A percentile compares a stretch with the other conserved stretches of the same genome.
Evolutionary conservation across 2,329 filamentous ascomycete species (phyloP).

Genomic region (Microsporum audouinii): DNA sequence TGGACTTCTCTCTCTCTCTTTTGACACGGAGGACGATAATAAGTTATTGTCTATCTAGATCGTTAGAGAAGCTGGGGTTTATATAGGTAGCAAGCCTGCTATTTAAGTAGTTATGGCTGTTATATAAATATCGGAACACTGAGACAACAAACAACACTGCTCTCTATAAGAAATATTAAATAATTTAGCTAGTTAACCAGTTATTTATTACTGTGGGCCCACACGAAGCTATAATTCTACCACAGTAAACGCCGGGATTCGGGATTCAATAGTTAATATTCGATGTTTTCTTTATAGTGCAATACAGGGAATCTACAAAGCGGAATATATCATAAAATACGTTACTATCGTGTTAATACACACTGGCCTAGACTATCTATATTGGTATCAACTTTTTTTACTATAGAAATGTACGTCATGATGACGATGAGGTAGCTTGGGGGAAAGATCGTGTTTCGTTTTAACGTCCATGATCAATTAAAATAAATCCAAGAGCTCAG

Average conservation of each 20-base stretch:
- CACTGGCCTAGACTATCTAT: not conserved
- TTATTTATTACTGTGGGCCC: not conserved
- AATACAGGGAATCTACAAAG: not conserved
- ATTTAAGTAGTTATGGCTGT: not conserved
- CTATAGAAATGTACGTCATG: not conserved
- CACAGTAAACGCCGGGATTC: not conserved
- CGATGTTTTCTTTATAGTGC: not conserved
- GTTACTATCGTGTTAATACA: not conserved
- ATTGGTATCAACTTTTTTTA: not conserved
- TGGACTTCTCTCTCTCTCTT: too few species aligned
- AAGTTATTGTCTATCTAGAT: not conserved
- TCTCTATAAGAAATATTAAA: not conserved
- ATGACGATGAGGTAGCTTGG: not conserved
- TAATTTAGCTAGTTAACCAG: not conserved
- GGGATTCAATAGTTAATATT: not conserved
- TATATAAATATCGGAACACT: not conserved
- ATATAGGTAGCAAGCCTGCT: not conserved
- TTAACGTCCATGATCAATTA: constrained; percentile 20
- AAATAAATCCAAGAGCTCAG: constrained; percentile 47
- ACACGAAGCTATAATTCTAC: not conserved
- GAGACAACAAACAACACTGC: not conserved
- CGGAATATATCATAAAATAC: not conserved
- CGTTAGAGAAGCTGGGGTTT: not conserved
- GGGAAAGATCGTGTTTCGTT: not conserved
- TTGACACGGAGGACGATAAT: not conserved